These are phyloP conservation scores for Solanum clarkiae DNA, from an alignment of 257 asterid species.

Conservation along the genomic window DNA sequence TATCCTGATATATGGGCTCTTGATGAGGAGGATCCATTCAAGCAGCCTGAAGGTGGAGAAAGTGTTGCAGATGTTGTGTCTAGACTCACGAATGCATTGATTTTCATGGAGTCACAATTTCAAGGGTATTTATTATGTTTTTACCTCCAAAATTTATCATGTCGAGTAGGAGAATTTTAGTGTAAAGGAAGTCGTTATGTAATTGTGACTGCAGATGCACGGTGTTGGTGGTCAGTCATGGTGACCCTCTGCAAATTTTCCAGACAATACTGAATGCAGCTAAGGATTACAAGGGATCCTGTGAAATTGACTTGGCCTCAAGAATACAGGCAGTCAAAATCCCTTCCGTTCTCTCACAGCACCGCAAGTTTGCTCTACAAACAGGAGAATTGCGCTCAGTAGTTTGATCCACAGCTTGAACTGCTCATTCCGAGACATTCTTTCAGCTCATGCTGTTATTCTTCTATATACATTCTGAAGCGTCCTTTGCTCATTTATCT, in stretches of 20 bases:
- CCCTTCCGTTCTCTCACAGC: slow-evolving; percentile 62
- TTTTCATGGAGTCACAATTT: slow-evolving; percentile 53
- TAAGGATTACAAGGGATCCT: slow-evolving; percentile 10
- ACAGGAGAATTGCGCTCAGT: slow-evolving; percentile 77
- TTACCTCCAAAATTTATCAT: background rate
- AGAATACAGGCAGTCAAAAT: slow-evolving; percentile 40
- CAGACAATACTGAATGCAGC: slow-evolving; percentile 61
- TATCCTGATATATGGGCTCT: slow-evolving; percentile 80
- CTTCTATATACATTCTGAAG: background rate
- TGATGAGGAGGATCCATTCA: slow-evolving; percentile 86
- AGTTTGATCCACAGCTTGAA: slow-evolving; percentile 11
- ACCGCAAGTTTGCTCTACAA: slow-evolving; percentile 53
- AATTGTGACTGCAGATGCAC: slow-evolving; percentile 37
- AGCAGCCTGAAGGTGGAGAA: slow-evolving; percentile 91
- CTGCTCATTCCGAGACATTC: background rate
- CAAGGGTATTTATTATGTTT: slow-evolving; percentile 30
- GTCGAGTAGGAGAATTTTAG: background rate
- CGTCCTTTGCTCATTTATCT: background rate
- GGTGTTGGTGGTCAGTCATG: slow-evolving; percentile 80
- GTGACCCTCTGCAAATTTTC: slow-evolving; percentile 93
- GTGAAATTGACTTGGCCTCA: slow-evolving; percentile 26
- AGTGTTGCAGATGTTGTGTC: slow-evolving; percentile 90
- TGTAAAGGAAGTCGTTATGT: background rate
- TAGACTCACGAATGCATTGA: slow-evolving; percentile 62
- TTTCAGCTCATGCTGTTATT: background rate